Conservation (phyloP, 139 green algal genomes). For the Nannochloris sp. region DNA sequence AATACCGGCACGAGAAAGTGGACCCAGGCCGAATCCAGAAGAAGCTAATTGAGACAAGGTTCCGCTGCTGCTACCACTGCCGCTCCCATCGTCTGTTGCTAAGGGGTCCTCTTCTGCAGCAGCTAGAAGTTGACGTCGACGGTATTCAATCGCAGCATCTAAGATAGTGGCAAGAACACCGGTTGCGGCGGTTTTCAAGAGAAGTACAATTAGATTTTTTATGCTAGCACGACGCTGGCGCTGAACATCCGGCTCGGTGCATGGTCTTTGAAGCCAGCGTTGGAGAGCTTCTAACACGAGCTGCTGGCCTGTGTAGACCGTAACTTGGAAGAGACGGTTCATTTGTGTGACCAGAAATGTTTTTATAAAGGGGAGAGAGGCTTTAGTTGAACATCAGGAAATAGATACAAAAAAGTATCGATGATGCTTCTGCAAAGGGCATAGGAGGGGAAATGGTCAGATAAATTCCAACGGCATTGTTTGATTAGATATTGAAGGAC, state of each 20-base stretch:
- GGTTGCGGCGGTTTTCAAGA: conserved; percentile 29
- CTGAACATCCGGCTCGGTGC: neutral
- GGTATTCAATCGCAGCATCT: conserved; percentile 29
- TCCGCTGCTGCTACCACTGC: too few relatives aligned
- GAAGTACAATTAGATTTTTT: conserved; percentile 18
- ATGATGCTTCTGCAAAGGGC: too few relatives aligned
- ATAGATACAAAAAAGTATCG: too few relatives aligned
- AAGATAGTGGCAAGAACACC: conserved; percentile 32
- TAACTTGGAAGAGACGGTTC: conserved; percentile 24
- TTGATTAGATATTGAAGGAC: too few relatives aligned
- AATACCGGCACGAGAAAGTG: conserved; percentile 21
- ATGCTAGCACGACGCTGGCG: conserved; percentile 1
- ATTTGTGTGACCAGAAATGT: too few relatives aligned
- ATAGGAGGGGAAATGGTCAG: too few relatives aligned
- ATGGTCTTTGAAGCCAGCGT: conserved; percentile 22
- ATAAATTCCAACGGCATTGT: too few relatives aligned
- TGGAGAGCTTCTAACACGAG: conserved; percentile 31
- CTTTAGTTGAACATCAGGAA: too few relatives aligned
- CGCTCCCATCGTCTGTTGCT: too few relatives aligned
- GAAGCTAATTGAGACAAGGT: too few relatives aligned
- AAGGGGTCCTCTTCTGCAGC: neutral
- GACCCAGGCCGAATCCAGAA: conserved; percentile 5
- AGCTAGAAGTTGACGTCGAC: conserved; percentile 20
- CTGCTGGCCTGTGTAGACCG: conserved; percentile 30
- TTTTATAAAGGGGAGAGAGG: too few relatives aligned